These are phyloP conservation scores for Mycosarcoma mackinlayi DNA, from an alignment of 1,284 basidiomycete genomes.

Conservation along the genomic window DNA sequence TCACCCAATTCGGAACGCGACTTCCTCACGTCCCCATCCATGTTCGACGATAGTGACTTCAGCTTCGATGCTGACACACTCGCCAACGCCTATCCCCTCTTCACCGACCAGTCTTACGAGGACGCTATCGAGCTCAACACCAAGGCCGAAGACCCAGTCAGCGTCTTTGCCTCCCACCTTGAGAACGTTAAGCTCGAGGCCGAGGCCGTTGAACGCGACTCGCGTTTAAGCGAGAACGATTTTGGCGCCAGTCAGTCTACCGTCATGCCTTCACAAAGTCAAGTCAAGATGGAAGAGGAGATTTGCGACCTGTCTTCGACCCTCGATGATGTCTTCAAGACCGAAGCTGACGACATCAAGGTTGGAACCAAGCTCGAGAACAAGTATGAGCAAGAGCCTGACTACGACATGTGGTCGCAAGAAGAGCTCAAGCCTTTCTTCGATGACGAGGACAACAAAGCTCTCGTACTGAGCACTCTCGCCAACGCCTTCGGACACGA, in stretches of 20 bases:
- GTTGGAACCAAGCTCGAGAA: conserved; percentile 23
- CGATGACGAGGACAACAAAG: conserved; percentile 24
- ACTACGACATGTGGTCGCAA: conserved; percentile 15
- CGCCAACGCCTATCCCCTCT: conserved; percentile 36
- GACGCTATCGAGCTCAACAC: conserved; percentile 11
- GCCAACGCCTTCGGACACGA: conserved; percentile 27
- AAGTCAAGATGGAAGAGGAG: conserved; percentile 42
- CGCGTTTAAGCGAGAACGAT: conserved; percentile 21
- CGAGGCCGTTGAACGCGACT: conserved; percentile 26
- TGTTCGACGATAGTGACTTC: conserved; percentile 47
- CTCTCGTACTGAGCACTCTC: conserved; percentile 28
- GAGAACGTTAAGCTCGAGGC: conserved; percentile 45
- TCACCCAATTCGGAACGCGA: conserved; percentile 50
- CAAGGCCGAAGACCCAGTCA: conserved; percentile 15
- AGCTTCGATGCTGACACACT: conserved; percentile 36
- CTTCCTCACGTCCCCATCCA: conserved; percentile 45
- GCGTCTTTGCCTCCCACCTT: conserved; percentile 19
- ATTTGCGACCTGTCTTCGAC: conserved; percentile 11
- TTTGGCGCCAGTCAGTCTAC: conserved; percentile 37
- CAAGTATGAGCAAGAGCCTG: no score
- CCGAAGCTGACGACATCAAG: conserved; percentile 13
- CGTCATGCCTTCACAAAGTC: conserved; percentile 24
- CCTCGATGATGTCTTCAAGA: conserved; percentile 39
- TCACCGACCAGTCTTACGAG: conserved; percentile 33
- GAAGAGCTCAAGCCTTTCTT: conserved; percentile 41